Evolutionary conservation across 164 flowering plant species (phyloP), one percentile per base, ranked within the genome.

Genomic region (Magnolia officinalis): DNA sequence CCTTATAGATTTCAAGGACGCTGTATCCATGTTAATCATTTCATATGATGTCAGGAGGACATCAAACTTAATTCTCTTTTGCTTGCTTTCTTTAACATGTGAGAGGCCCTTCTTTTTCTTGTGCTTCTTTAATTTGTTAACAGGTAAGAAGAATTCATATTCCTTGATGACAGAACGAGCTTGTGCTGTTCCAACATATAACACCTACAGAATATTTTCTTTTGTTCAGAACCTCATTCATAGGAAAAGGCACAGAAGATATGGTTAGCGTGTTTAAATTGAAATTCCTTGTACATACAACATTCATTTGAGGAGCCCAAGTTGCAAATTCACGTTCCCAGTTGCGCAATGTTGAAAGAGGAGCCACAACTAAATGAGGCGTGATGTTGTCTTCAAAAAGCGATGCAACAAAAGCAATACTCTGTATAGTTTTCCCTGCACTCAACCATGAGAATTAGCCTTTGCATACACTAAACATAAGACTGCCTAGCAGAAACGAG

Each of bases 271-370:
- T 37, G 45, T 55, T 6, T 14, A 23, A 55, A 51, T 55, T 52
- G 63, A 55, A 65, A 2, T 72, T 74, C 70, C 23, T 75, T 31
- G 19, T 77, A 88, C 98, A 81, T 94, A 96, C 99, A 77, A 94
- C 97, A 86, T 96, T 96, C 97, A 94, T 82, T 55, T 96, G 99
- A 67, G 99, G 99, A 14, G 99, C 99, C 99, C 99, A 96, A 24
- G 90, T 90, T 63, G 99, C 96, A 84, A 96, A 96, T 85, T 96
- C 99, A 72, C 99, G 95, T 75, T 96, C 99, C 98, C 99, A 96
- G 79, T 96, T 96, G 72, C 98, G 88, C 78, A 96, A 75, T 58
- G 99, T 96, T 72, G 99, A 96, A 72, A 96, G 93, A 63, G 99
- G 99, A 29, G 99, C 99, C 26, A 96, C 89, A 50, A 96, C 99